phyloP scores from a whole-genome alignment of 2,329 filamentous ascomycete species.

The Pseudocercospora pini-densiflorae region DNA sequence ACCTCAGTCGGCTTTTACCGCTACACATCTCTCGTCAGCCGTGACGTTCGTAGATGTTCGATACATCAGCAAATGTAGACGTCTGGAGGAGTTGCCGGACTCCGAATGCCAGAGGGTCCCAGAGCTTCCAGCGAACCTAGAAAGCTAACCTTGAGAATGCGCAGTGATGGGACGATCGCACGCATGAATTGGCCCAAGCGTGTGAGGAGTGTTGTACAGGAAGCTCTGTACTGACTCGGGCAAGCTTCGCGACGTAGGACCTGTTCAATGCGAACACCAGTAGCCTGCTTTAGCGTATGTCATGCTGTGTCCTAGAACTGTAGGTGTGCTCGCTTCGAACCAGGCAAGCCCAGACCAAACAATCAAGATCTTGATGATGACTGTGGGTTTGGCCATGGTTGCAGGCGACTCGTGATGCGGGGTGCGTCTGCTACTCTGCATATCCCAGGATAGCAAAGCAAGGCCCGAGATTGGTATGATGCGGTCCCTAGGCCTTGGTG shows the following conservation, averaged over 20 bases:
- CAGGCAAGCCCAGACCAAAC: background rate
- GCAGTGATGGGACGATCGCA: background rate
- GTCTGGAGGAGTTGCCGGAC: background rate
- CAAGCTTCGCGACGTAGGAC: constrained; percentile 7
- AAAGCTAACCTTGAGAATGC: background rate
- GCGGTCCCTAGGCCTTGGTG: background rate
- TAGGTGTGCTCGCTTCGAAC: background rate
- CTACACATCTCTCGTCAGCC: background rate
- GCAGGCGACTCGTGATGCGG: background rate
- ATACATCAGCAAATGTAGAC: background rate
- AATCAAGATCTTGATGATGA: constrained; percentile 11
- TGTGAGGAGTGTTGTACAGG: background rate
- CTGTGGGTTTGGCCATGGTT: background rate
- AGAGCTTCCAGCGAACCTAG: background rate
- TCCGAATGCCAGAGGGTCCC: background rate
- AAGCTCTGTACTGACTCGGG: constrained; percentile 3
- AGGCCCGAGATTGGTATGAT: background rate
- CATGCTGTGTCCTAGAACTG: background rate
- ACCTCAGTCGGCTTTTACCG: background rate
- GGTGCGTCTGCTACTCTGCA: background rate
- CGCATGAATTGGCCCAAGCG: background rate
- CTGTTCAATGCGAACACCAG: background rate
- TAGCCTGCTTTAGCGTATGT: background rate
- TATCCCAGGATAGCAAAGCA: background rate
- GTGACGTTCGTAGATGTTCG: background rate